Percentiles rank a stretch among this genome's conserved stretches.
phyloP scores from a whole-genome alignment of 2,329 filamentous ascomycete species.

The Cytospora paraplurivora region DNA sequence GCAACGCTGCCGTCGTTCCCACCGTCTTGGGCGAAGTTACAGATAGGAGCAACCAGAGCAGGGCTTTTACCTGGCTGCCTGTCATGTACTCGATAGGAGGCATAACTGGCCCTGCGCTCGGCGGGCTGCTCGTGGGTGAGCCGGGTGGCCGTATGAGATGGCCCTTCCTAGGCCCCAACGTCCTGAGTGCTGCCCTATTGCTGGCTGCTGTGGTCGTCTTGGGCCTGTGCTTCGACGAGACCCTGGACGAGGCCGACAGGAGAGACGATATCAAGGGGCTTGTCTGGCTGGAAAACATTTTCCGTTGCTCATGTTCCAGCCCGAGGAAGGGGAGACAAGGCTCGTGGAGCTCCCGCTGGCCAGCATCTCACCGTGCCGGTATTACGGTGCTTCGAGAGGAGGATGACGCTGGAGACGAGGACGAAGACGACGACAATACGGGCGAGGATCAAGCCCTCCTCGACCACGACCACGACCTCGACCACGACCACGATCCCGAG shows the following conservation, averaged over 20 bases:
- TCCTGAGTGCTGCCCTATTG: conserved; percentile 74
- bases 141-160: conserved; percentile 59
- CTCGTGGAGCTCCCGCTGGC: conserved; percentile 35
- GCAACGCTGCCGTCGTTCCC: conserved; percentile 91
- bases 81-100: conserved; percentile 95
- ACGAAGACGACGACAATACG: conserved; percentile 21
- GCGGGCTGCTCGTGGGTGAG: conserved; percentile 75
- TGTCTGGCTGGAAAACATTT: conserved; percentile 36
- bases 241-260: conserved; percentile 56
- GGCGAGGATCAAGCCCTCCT: conserved; percentile 25
- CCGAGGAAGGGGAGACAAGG: conserved; percentile 30
- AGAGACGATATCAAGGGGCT: conserved; percentile 30
- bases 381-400: conserved; percentile 12
- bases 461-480: conserved; percentile 7
- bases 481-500: conserved; percentile 20
- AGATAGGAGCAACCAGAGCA: conserved; percentile 90
- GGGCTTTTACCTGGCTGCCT: conserved; percentile 90
- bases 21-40: conserved; percentile 95
- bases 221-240: conserved; percentile 84
- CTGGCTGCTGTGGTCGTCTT: conserved; percentile 72
- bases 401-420: conserved; percentile 31
- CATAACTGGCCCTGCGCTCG: conserved; percentile 90
- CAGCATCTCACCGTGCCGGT: conserved; percentile 20
- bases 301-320: conserved; percentile 28
- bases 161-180: conserved; percentile 84